Conservation (phyloP, 1,284 basidiomycete genomes). For the Apiotrichum domesticum region DNA sequence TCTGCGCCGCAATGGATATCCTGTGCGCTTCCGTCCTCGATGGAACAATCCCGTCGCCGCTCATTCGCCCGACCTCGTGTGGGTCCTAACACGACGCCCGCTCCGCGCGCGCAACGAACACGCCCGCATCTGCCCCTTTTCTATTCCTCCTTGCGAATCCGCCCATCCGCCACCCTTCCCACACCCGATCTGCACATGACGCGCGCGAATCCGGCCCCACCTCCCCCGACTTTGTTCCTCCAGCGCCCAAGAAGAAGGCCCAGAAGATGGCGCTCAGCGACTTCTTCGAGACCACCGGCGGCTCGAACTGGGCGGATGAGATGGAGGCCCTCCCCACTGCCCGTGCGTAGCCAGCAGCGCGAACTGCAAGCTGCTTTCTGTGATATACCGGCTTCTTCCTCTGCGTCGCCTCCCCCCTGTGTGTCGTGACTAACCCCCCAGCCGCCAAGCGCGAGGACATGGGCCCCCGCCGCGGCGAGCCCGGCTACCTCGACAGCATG, state of each 20-base stretch:
- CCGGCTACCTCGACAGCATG: constrained; percentile 47
- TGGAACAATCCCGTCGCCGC: no score
- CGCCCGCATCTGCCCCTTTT: no score
- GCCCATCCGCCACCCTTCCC: no score
- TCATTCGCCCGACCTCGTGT: no score
- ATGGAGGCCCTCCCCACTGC: constrained; percentile 14
- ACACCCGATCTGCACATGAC: no score
- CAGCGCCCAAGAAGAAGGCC: constrained; percentile 63
- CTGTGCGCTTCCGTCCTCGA: no score
- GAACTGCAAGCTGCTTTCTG: neutral
- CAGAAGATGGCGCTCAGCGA: constrained; percentile 85
- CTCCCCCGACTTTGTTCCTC: neutral
- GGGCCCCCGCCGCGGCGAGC: constrained; percentile 43
- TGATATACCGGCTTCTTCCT: no score
- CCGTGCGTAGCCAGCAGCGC: neutral
- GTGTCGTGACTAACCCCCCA: constrained; percentile 17
- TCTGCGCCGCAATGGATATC: no score
- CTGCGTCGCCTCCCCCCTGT: neutral
- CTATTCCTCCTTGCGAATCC: no score
- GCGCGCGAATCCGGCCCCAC: no score
- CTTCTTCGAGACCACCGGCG: constrained; percentile 68
- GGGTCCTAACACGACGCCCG: no score
- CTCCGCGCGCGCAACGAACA: no score
- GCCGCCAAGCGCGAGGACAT: constrained; percentile 45
- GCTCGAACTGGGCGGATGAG: constrained; percentile 10